These are phyloP conservation scores for Tephrocybe sp. DNA, from an alignment of 768 basidiomycete genomes.

Conservation along the genomic window DNA sequence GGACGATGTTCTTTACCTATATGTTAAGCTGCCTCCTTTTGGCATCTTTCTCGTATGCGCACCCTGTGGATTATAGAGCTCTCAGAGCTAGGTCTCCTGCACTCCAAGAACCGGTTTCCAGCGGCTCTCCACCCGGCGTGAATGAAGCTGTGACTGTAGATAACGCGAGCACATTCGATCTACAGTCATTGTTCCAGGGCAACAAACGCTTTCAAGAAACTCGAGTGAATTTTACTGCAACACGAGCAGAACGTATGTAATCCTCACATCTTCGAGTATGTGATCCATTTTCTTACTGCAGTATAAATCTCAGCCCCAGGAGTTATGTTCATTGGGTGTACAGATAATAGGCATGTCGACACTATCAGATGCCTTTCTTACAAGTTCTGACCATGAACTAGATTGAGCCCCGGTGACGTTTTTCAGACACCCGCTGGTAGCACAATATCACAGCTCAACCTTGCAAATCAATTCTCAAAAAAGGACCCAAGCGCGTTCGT, in stretches of 20 bases:
- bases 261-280: neutral
- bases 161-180: conserved; percentile 3
- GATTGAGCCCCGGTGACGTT: conserved; percentile 18
- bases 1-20: conserved; percentile 7
- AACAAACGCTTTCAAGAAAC: conserved; percentile 12
- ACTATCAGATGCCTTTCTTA: neutral
- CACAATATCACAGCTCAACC: conserved; percentile 31
- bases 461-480: conserved; percentile 35
- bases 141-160: neutral
- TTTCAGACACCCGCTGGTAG: conserved; percentile 35
- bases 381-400: conserved; percentile 4
- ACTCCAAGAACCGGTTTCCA: neutral
- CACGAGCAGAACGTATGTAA: conserved; percentile 8
- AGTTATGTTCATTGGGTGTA: conserved; percentile 38
- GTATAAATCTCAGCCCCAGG: conserved; percentile 24
- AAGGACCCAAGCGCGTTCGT: conserved; percentile 35
- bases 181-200: conserved; percentile 8
- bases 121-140: neutral
- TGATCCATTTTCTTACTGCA: neutral
- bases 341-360: conserved; percentile 30
- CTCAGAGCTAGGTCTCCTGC: neutral
- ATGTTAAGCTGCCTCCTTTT: conserved; percentile 15
- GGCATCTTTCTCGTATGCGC: conserved; percentile 8
- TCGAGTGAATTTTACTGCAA: conserved; percentile 1
- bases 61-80: conserved; percentile 8